A percentile compares a stretch with the other conserved stretches of the same genome.
Conservation (phyloP, 441 rosid genomes). For the Euphorbia celastroides region DNA sequence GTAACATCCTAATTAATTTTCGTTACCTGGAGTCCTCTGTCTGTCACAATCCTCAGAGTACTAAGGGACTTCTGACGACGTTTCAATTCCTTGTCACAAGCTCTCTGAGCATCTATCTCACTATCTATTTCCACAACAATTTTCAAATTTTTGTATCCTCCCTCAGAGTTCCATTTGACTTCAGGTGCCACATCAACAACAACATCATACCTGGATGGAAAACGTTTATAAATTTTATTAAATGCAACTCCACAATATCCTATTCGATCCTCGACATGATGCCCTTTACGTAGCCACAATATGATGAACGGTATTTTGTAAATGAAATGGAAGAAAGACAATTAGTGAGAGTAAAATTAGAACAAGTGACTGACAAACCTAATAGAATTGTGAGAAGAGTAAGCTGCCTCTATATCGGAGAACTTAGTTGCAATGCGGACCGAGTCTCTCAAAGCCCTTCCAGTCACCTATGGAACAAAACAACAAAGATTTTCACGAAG, state of each 20-base stretch:
- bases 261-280: background rate
- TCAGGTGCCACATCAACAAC: slow-evolving; percentile 86
- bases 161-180: slow-evolving; percentile 72
- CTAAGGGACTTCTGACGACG: slow-evolving; percentile 81
- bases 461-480: slow-evolving; percentile 59
- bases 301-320: slow-evolving; percentile 2
- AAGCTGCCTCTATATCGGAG: slow-evolving; percentile 73
- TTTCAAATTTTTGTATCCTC: slow-evolving; percentile 79
- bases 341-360: background rate
- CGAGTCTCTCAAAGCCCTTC: slow-evolving; percentile 79
- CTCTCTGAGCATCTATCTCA: slow-evolving; percentile 63
- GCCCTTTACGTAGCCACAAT: background rate
- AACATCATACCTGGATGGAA: slow-evolving; percentile 63
- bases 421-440: slow-evolving; percentile 67
- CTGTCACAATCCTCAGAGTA: slow-evolving; percentile 55
- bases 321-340: slow-evolving; percentile 7
- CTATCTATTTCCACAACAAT: slow-evolving; percentile 81
- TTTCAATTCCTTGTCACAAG: slow-evolving; percentile 67
- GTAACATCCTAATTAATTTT: slow-evolving; percentile 6
- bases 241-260: slow-evolving; percentile 1
- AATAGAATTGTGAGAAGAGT: slow-evolving; percentile 51
- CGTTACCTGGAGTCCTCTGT: slow-evolving; percentile 85
- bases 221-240: background rate
- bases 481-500: background rate
- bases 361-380: slow-evolving; percentile 36